Conservation (phyloP, 192 early-diverging fungal species). For the Allomyces macrogynus region DNA sequence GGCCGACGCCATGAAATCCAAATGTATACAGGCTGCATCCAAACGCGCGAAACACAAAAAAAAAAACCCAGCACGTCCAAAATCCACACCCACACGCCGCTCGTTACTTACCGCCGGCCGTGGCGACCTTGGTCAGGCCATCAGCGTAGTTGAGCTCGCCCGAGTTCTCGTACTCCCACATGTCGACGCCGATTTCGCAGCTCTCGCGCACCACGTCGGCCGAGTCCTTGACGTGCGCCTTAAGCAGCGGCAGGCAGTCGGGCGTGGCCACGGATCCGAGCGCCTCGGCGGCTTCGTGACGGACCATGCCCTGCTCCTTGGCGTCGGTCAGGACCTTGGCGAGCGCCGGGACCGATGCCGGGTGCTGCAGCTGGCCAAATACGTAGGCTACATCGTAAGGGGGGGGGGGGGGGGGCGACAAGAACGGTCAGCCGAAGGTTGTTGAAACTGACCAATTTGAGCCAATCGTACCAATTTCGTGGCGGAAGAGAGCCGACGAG, state of each 20-base stretch:
- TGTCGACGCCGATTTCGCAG: constrained; percentile 85
- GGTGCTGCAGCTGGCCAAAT: constrained; percentile 94
- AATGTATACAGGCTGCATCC: too few relatives aligned
- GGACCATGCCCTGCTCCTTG: constrained; percentile 72
- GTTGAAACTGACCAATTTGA: too few relatives aligned
- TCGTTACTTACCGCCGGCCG: too few relatives aligned
- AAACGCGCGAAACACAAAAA: too few relatives aligned
- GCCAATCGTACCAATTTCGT: constrained; percentile 58
- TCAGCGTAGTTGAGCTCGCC: constrained; percentile 73
- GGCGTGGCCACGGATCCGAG: constrained; percentile 83
- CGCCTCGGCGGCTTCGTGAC: constrained; percentile 96
- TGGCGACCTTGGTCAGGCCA: constrained; percentile 2
- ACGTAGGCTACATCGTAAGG: constrained; percentile 56
- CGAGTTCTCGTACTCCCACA: constrained; percentile 77
- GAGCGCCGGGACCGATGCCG: constrained; percentile 66
- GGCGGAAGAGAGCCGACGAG: constrained; percentile 59
- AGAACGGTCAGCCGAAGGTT: too few relatives aligned
- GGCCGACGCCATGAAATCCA: too few relatives aligned
- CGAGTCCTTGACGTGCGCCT: constrained; percentile 47
- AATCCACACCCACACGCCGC: too few relatives aligned
- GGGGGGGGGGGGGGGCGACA: too few relatives aligned
- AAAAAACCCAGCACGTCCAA: too few relatives aligned
- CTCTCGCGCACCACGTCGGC: constrained; percentile 75
- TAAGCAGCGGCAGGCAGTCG: constrained; percentile 54
- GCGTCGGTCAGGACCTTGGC: constrained; percentile 51